Evolutionary conservation across 1,139 yeast species (phyloP), one percentile per base, ranked within the genome.

Genomic region (Zygoascus meyerae): DNA sequence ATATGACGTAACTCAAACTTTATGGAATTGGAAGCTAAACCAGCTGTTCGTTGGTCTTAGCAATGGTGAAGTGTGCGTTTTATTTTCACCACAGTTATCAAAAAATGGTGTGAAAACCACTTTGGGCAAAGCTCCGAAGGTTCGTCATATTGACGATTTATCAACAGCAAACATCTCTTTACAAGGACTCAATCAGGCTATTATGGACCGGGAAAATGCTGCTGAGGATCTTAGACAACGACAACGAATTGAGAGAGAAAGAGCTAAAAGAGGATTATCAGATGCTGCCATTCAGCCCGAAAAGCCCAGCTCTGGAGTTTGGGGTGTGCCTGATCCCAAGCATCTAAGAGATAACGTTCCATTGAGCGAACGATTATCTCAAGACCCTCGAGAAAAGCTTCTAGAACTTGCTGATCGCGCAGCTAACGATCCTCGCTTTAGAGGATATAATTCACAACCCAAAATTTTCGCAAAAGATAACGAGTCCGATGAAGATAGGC

Each of bases 331-430:
- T 2, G 59, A 55, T 33, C 53, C 52, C 14, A 56, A 58, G 40
- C 56, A 54, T 43, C 52, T 59, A 12, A 49, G 52, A 16, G 49
- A 51, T 9, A 56, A 55, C 41, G 55, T 56, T 7, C 46, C 49
- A 10, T 35, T 58, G 18, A 52, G 59, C 39, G 44, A 43, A 21
- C 33, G 39, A 5, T 17, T 28, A 12, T 45, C 54, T 29, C 69
- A 68, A 49, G 71, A 68, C 48, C 70, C 72, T 2, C 52, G 71
- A 32, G 70, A 66, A 46, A 69, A 66, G 11, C 51, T 68, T 40
- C 55, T 66, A 28, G 64, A 64, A 47, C 66, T 59, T 45, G 68
- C 69, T 6, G 62, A 61, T 17, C 50, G 55, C n/a, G 63, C 66
- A 9, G 40, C 45, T 21, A 35, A 55, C 16, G 59, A 60, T 34